Base-by-base conservation (phyloP, 441 rosid species). In the Adansonia gregorii region DNA sequence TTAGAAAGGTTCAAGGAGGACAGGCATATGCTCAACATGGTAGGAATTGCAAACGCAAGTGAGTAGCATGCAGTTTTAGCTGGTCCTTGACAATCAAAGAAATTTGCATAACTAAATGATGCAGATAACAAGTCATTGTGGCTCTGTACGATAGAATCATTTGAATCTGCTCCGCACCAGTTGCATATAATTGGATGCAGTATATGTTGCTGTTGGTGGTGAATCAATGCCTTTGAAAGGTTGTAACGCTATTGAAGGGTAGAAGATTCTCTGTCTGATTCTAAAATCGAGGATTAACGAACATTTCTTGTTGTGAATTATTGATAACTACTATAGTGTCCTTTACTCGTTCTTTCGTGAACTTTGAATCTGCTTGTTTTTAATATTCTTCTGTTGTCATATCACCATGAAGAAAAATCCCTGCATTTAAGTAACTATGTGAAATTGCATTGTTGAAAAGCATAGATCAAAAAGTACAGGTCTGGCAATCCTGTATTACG, bases 1-100 rank as follows among this genome's bases (percentile, higher is more conserved):
- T 71, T 91, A 46, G 95, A 95, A 20, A 88, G 98, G 78, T 93
- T 91, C 66, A 93, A 89, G 81, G 97, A 94, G 84, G 97, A 94
- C 41, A 91, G 90, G 55, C 83, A 92, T 82, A 89, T 94, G 98
- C 95, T 94, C 63, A 87, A 93, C 80, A 86, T 94, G 85, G 94
- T 94, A 7, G 98, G 98, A 31, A 83, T 93, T 61, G 98, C 98
- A 4, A 90, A 90, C 80, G 87, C 98, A 0, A 92, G 91, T n/a
- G 89, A 87, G 70, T 93, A 59, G 87, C 46, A 56, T 69, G 24
- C 22, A 4, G 1, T 22, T 39, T 15, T 59, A 4, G 27, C 22
- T 10, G 49, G 63, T 75, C 39, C 35, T 60, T 12, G 22, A 71
- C 52, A 20, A 19, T 39, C 31, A 27, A 8, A 24, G 48, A 4